These are phyloP conservation scores for Gymnopus androsaceus DNA, from an alignment of 1,284 basidiomycete species.

Conservation along the genomic window DNA sequence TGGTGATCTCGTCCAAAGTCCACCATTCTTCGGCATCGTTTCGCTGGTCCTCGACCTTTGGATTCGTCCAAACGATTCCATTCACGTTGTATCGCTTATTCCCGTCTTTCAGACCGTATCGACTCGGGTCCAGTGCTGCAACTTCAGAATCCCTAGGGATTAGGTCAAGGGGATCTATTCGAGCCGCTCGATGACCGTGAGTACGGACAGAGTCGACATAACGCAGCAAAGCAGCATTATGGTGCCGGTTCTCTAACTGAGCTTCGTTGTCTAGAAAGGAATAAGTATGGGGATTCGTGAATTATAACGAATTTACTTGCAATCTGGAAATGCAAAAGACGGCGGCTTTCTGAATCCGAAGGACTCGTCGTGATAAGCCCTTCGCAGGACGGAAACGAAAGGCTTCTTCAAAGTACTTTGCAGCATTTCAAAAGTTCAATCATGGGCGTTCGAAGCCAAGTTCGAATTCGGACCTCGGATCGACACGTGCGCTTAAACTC, in stretches of 20 bases:
- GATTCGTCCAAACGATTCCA: conserved; percentile 77
- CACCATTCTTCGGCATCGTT: conserved; percentile 57
- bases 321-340: conserved; percentile 72
- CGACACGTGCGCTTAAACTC: background rate
- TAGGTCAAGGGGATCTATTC: conserved; percentile 84
- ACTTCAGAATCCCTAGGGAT: conserved; percentile 82
- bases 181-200: conserved; percentile 79
- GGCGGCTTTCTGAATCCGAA: conserved; percentile 76
- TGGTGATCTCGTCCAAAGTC: conserved; percentile 69
- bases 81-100: conserved; percentile 67
- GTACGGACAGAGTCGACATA: conserved; percentile 86
- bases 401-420: background rate
- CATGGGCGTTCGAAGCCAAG: background rate
- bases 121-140: conserved; percentile 73
- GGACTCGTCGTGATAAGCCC: conserved; percentile 77
- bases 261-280: conserved; percentile 60
- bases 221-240: conserved; percentile 78
- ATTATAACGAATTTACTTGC: conserved; percentile 46
- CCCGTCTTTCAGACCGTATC: conserved; percentile 71
- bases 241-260: conserved; percentile 75
- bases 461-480: background rate
- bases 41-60: conserved; percentile 41
- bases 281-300: background rate
- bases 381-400: background rate
- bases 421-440: conserved; percentile 1